These are phyloP conservation scores for Liquidambar formosana DNA, from an alignment of 164 flowering plant genomes.

Conservation along the genomic window DNA sequence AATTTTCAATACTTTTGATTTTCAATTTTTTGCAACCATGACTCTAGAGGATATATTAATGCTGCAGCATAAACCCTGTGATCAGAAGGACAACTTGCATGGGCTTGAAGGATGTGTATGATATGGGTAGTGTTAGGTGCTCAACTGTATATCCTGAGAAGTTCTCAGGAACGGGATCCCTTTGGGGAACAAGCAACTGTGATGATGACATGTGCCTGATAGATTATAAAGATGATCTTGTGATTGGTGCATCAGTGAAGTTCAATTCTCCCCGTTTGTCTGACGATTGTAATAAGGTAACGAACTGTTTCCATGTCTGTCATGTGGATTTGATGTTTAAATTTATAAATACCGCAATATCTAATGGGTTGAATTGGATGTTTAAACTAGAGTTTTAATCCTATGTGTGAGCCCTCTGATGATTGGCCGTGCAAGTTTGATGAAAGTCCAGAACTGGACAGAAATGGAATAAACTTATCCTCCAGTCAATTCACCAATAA, in stretches of 20 bases:
- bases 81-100: constrained; percentile 31
- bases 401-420: constrained; percentile 63
- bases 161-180: constrained; percentile 27
- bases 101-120: constrained; percentile 40
- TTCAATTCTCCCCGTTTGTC: constrained; percentile 23
- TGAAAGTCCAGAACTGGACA: constrained; percentile 40
- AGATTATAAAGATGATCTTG: constrained; percentile 52
- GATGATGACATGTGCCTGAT: constrained; percentile 74
- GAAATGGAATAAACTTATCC: constrained; percentile 24
- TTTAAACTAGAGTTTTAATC: constrained; percentile 56
- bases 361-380: no score
- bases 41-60: constrained; percentile 16
- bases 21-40: neutral
- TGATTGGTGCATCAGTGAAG: constrained; percentile 29
- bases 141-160: constrained; percentile 52
- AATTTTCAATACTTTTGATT: neutral
- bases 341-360: neutral
- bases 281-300: constrained; percentile 60
- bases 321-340: neutral
- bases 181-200: constrained; percentile 38
- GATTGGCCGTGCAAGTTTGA: constrained; percentile 63
- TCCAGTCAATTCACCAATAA: constrained; percentile 24
- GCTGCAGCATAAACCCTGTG: constrained; percentile 45
- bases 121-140: constrained; percentile 45
- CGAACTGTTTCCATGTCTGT: neutral